Conservation (phyloP, 768 basidiomycete species). For the Nidularia pulvinata region DNA sequence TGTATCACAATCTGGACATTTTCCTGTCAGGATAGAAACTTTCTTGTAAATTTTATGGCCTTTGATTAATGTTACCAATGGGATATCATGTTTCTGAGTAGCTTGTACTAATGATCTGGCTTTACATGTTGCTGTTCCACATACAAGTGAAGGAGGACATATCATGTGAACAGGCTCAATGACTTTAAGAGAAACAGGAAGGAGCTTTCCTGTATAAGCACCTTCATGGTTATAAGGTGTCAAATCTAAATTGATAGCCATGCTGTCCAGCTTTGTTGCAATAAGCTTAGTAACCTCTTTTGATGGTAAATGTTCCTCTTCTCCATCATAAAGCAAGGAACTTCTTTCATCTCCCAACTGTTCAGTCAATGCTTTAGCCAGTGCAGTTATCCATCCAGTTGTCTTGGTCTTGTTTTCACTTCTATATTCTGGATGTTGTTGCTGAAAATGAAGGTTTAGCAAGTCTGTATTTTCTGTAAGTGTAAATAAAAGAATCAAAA, state of each 20-base stretch:
- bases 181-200: neutral
- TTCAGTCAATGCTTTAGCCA: neutral
- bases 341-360: neutral
- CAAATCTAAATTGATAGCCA: neutral
- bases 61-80: conserved; percentile 9
- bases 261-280: too few relatives aligned
- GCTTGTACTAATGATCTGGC: neutral
- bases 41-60: conserved; percentile 2
- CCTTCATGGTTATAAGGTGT: neutral
- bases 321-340: neutral
- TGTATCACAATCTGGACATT: conserved; percentile 9
- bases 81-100: conserved; percentile 4
- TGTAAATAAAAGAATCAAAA: neutral
- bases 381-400: neutral
- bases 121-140: conserved; percentile 1
- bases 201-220: neutral
- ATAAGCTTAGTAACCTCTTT: neutral
- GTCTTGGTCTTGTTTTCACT: neutral
- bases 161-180: conserved; percentile 3
- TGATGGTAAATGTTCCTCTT: neutral
- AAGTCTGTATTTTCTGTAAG: too few relatives aligned
- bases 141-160: conserved; percentile 2
- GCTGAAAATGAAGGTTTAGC: neutral
- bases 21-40: conserved; percentile 9
- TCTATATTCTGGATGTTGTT: neutral